Evolutionary conservation across 2,329 filamentous ascomycete species (phyloP), one percentile per base, ranked within the genome.

Genomic region (Botrytis aclada): DNA sequence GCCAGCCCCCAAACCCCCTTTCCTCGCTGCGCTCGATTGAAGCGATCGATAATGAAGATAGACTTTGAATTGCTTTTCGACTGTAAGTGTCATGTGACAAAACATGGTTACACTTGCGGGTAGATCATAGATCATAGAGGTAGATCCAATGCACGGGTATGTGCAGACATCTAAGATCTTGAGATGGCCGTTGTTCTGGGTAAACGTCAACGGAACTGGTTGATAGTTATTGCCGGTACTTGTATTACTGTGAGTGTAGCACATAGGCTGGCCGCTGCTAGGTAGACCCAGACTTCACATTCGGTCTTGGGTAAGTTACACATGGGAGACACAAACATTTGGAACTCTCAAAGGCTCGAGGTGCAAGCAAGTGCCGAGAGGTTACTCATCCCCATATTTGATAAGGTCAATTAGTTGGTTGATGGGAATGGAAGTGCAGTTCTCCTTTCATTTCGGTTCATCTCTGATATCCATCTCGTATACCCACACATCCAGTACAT

Each of bases 151-250:
- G 64, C 64, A 66, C 45, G 64, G 64, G 0, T 54, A 54, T 66
- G 64, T 66, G 64, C 64, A 66, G 64, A 66, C 25, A 66, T 66
- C 64, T 66, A 22, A 39, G 64, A 66, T 56, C n/a, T 56, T n/a
- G 51, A 29, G n/a, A 29, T 66, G 43, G 22, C 64, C 64, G 64
- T 29, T 54, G 64, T 39, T 66, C 64, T 37, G 64, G 64, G 64
- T 54, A 51, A 66, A 51, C 22, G 63, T 56, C 25, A 56, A 39
- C 32, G 63, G 32, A 66, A 66, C 7, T n/a, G 25, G 14, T 29
- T 25, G 34, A 18, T 41, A n/a, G 20, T n/a, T 41, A 4, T 56
- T 16, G 18, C 51, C 7, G 51, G 51, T 18, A 32, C 18, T 63
- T 22, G 61, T 63, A 45, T 20, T 18, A n/a, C 51, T 56, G n/a